Percentiles rank a stretch among this genome's conserved stretches.
These are phyloP conservation scores for Nematocida ausubeli DNA, from an alignment of 371 early-diverging fungal genomes.

Conservation along the genomic window DNA sequence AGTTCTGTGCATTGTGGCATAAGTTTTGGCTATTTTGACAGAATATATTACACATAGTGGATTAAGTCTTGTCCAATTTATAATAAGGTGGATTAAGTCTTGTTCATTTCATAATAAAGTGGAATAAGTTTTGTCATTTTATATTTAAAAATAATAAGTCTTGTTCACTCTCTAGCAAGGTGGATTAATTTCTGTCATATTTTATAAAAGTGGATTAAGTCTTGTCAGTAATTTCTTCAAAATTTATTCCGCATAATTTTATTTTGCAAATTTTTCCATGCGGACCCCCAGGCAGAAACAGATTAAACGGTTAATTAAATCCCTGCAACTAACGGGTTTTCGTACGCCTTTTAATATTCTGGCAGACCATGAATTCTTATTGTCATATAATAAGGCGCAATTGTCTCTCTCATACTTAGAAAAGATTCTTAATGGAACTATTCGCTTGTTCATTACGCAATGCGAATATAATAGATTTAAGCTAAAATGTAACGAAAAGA, in stretches of 20 bases:
- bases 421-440: constrained; percentile 33
- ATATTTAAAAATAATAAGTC: too few relatives aligned
- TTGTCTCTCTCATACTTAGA: constrained; percentile 15
- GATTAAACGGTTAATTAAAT: constrained; percentile 32
- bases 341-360: constrained; percentile 40
- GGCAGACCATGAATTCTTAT: constrained; percentile 44
- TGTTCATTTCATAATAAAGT: too few relatives aligned
- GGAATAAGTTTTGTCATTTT: too few relatives aligned
- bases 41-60: too few relatives aligned
- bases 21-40: too few relatives aligned
- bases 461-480: constrained; percentile 47
- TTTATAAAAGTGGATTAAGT: neutral
- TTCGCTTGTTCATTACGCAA: constrained; percentile 17
- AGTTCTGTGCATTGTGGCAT: too few relatives aligned
- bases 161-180: too few relatives aligned
- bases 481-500: neutral
- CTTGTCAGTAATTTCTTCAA: neutral
- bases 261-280: constrained; percentile 32
- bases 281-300: constrained; percentile 36
- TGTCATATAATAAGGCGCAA: constrained; percentile 23
- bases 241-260: too few relatives aligned
- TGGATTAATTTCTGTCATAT: too few relatives aligned
- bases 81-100: too few relatives aligned
- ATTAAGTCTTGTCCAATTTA: too few relatives aligned
- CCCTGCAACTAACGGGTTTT: constrained; percentile 15